Evolutionary conservation across 441 rosid species (phyloP).

Genomic region (Croton setiger): DNA sequence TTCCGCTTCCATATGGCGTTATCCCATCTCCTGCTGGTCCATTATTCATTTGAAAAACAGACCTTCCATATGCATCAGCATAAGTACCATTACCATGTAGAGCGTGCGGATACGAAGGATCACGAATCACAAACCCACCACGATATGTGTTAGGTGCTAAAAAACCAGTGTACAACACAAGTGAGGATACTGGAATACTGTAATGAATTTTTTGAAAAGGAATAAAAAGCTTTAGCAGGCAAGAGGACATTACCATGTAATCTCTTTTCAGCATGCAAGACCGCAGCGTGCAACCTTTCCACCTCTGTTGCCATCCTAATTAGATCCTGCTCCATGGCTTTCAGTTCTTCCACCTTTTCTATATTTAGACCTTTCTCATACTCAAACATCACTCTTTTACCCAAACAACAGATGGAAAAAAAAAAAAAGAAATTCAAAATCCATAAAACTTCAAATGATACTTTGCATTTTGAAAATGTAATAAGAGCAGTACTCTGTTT

Average conservation of each 20-base stretch:
- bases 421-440: not conserved
- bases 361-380: constrained; percentile 62
- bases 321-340: constrained; percentile 57
- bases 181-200: not conserved
- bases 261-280: constrained; percentile 40
- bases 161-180: constrained; percentile 3
- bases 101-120: constrained; percentile 25
- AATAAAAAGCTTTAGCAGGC: not conserved
- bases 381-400: constrained; percentile 54
- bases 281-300: constrained; percentile 54
- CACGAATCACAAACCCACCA: constrained; percentile 24
- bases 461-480: too few species aligned
- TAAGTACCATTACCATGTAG: constrained; percentile 24
- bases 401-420: constrained; percentile 7
- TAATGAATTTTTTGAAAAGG: not conserved
- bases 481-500: too few species aligned
- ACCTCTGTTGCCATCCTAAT: constrained; percentile 61
- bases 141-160: constrained; percentile 31
- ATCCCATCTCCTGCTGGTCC: constrained; percentile 24
- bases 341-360: constrained; percentile 54
- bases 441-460: not conserved
- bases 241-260: constrained; percentile 34
- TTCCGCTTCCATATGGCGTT: constrained; percentile 25
- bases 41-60: constrained; percentile 24
- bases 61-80: constrained; percentile 33